Base-by-base conservation (phyloP, 2,329 filamentous ascomycete species). In the Fusarium sp. region DNA sequence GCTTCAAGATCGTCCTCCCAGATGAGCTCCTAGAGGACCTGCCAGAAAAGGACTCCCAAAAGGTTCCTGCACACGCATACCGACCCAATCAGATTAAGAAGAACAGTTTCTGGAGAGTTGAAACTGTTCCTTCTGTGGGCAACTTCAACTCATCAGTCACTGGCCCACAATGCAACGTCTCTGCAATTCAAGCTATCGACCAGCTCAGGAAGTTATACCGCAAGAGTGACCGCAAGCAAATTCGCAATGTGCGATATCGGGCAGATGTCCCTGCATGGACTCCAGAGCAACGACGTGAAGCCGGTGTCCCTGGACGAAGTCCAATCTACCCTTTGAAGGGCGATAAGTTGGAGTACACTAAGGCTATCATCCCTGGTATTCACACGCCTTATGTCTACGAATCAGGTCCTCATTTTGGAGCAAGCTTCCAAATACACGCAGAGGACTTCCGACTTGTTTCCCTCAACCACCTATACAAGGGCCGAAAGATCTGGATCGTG, bases 321-420 rank as follows among this genome's bases (percentile, higher is more conserved):
- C 79, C 80, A 2, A 80, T 81, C 27, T 76, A 81, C 52, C 80
- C 80, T 11, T 57, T 81, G 27, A 76, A 76, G 25, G 80, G 80
- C 29, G 80, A 81, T 71, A 77, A 77, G 46, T 69, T 81, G 42
- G 79, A 81, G 57, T 59, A 70, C 40, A 81, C 80, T 10, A 79
- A 75, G 57, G 80, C 79, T 52, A 74, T 81, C 34, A 80, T 81
- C 8, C 80, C 80, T 2, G 80, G 80, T 42, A 81, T 81, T 13
- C 80, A 81, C 56, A 81, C 80, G 4, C 80, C 80, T 4, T 81
- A 81, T 53, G 80, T 81, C 5, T 81, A 81, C 61, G 80, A 81
- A 61, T 81, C 80, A 18, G 80, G 77, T 0, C 75, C 79, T 27
- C 61, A 78, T 56, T 81, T 81, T 49, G 80, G 80, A 7, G 80